Base-by-base conservation (phyloP, 257 asterid genomes). In the Primulina eburnea region DNA sequence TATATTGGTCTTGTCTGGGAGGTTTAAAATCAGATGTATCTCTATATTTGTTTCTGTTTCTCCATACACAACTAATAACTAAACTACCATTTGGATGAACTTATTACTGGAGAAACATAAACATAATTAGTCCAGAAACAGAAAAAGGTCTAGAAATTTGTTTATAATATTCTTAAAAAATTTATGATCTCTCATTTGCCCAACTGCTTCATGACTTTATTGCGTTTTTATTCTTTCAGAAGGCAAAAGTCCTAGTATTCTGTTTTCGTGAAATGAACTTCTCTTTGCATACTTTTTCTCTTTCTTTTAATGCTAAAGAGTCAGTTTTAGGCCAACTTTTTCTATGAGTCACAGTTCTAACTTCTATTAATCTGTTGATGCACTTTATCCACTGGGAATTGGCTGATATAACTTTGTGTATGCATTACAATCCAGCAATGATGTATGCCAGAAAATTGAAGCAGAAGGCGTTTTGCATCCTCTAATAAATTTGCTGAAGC, bases 381-480 rank as follows among this genome's bases (percentile, higher is more conserved):
- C 24, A 17, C 37, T 65, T 76, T 37, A 64, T 67, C 50, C 60
- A 43, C 10, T 64, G 55, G 37, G 52, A 33, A 38, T 78, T 57
- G 57, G 67, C 65, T 40, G 66, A 71, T 59, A 34, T 67, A 59
- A 70, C 72, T 40, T 26, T 77, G 29, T 47, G 62, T 8, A 66
- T 76, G 62, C 79, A 33, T 77, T 79, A 61, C 35, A 38, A 35
- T 83, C 78, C 92, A 92, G 98, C 88, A 82, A 84, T 74, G 63
- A 67, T 65, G 92, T 89, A 69, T 83, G 95, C 81, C 88, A 81
- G 85, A 82, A 65, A 67, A 79, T 92, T 73, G 83, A 85, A 86
- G 90, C 84, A 50, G 92, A 88, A 85, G 92, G 88, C n/a, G 82
- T 69, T 71, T 80, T 92, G 80, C 78, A 68, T 37, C 85, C 93